Evolutionary conservation across 345 rosid species (phyloP), one percentile per base, ranked within the genome.

Genomic region (Brassica rapa): DNA sequence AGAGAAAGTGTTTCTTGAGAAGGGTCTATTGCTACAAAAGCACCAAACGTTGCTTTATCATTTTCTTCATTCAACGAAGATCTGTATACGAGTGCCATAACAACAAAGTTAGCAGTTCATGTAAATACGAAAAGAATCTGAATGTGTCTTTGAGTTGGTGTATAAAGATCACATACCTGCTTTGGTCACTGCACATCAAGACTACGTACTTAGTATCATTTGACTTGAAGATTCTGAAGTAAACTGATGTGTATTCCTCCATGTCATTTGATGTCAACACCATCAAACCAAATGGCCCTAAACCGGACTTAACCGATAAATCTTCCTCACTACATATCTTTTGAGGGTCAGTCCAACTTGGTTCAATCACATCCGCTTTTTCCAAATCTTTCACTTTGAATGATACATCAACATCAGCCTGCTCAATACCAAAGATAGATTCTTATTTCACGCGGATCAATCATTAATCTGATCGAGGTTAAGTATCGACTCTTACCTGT

Each of bases 111-210:
- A 33, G 15, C 23, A 67, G 24, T 43, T 23, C 10, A 46, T 9
- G 53, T 16, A 11, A 15, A 46, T 43, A 30, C 6, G 27, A 55
- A 24, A 71, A 39, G 9, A 7, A 24, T 55, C 6, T 70, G 25
- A 19, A 12, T 6, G 8, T 35, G 57, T 64, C 35, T 64, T 8
- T 29, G 2, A 16, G 3, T 27, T 14, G 4, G 49, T 69, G 4
- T 51, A 32, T 37, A 11, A 25, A 49, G 16, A 66, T 5, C 4
- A 23, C 8, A 23, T 80, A 77, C 70, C 89, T 85, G 94, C 87
- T 88, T 73, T 89, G 95, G 85, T 91, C 92, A 83, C 95, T 89
- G 83, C 95, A 91, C 97, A 93, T 88, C 49, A 93, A 89, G 49
- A 91, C 98, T 8, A 81, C 81, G 67, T 83, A 77, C 75, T 86